Evolutionary conservation across 2,329 filamentous ascomycete species (phyloP), one percentile per base, ranked within the genome.

Genomic region (Meredithiella fracta): DNA sequence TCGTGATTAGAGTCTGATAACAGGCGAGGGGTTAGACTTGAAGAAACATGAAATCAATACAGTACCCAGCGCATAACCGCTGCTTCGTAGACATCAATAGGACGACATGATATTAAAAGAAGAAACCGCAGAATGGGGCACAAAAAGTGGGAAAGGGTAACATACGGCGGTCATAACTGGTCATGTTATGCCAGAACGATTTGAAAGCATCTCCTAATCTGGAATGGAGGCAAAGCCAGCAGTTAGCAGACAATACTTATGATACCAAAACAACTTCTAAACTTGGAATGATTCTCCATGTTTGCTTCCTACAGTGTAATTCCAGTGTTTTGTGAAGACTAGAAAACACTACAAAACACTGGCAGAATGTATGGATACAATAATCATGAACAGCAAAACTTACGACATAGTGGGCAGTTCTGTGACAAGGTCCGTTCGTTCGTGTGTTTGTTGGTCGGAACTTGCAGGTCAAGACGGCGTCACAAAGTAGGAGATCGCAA

Each of bases 171-270:
- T 83, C 80, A 72, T 83, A 74, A 63, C 79, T 83, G 69, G 80
- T 83, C 78, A 83, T 92, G 63, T 85, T 81, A 76, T 97, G 92
- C 92, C 92, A 98, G 73, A 98, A 91, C 60, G 85, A 86, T 70
- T 85, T 85, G 70, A 92, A 85, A 70, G 84, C 80, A 63, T 77
- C 77, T 63, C 80, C 77, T 65, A 91, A 69, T 65, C 83, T 83
- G 37, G 15, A 14, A 14, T 9, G 53, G 34, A 47, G 49, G 17
- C 22, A 47, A 29, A 49, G 37, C 37, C 47, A 52, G 49, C 34
- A 17, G 34, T 56, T 51, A 40, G 31, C 47, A 22, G 34, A 31
- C 42, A 31, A 51, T 29, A 55, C 25, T 51, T 6, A 20, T 17
- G 53, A 23, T 23, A 49, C 29, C 29, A 34, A 34, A 34, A 11